phyloP scores from a whole-genome alignment of 257 asterid genomes.

The Lavandula angustifolia region DNA sequence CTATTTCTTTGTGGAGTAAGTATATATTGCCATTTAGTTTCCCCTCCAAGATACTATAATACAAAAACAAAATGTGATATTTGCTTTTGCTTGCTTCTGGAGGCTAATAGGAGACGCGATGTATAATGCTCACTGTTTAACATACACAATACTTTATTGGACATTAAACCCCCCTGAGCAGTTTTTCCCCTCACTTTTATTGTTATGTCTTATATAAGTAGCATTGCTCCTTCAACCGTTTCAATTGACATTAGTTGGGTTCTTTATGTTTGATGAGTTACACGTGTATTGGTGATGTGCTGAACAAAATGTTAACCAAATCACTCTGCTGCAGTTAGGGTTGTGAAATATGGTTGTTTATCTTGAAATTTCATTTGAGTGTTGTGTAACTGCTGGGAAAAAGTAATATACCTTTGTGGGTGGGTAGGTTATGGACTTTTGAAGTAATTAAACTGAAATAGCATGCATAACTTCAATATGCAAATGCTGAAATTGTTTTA shows the following conservation, averaged over 20 bases:
- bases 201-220: not conserved
- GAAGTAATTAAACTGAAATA: not conserved
- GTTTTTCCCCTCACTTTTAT: not conserved
- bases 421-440: not conserved
- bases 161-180: not conserved
- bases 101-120: slow-evolving; percentile 6
- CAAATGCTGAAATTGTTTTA: too few relatives aligned
- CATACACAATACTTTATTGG: not conserved
- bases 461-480: not conserved
- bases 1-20: slow-evolving; percentile 94
- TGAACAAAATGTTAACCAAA: not conserved
- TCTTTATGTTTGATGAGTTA: not conserved
- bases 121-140: slow-evolving; percentile 14
- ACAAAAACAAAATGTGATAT: not conserved
- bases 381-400: not conserved
- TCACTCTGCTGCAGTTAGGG: too few relatives aligned
- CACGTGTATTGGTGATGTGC: not conserved
- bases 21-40: slow-evolving; percentile 28
- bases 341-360: not conserved
- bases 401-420: not conserved
- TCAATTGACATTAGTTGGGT: not conserved
- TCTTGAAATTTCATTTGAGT: not conserved
- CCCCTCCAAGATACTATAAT: slow-evolving; percentile 12
- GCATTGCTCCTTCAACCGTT: not conserved
- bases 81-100: not conserved